phyloP scores from a whole-genome alignment of 192 early-diverging fungal genomes.

The Umbelopsis sp. region DNA sequence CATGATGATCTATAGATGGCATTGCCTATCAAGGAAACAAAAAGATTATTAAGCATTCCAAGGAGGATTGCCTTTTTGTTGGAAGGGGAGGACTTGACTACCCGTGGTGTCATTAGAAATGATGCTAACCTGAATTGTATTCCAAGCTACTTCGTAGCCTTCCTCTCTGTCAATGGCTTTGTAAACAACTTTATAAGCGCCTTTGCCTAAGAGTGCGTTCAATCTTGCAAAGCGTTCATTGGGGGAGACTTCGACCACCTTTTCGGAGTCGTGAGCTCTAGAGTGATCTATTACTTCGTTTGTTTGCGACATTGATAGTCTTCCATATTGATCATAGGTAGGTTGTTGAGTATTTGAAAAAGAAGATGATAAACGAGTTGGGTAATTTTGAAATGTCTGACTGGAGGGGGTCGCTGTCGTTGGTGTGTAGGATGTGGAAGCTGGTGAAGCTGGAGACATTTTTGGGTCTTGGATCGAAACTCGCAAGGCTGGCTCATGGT shows the following conservation, averaged over 20 bases:
- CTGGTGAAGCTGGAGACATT: conserved; percentile 43
- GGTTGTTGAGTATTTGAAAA: conserved; percentile 3
- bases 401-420: neutral
- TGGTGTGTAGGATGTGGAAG: neutral
- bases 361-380: neutral
- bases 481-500: conserved; percentile 50
- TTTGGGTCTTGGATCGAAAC: conserved; percentile 63
- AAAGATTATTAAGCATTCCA: neutral
- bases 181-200: conserved; percentile 84
- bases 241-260: conserved; percentile 57
- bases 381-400: neutral
- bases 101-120: neutral
- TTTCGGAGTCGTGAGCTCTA: conserved; percentile 49
- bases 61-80: conserved; percentile 37
- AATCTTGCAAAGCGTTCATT: conserved; percentile 59
- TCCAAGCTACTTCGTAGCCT: conserved; percentile 91
- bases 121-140: conserved; percentile 68
- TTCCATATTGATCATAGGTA: conserved; percentile 10
- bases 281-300: conserved; percentile 58
- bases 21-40: conserved; percentile 12
- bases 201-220: conserved; percentile 68
- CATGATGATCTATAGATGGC: conserved; percentile 33
- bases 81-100: conserved; percentile 35
- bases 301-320: conserved; percentile 13
- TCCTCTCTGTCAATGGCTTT: conserved; percentile 84